A percentile compares a stretch with the other conserved stretches of the same genome.
These are phyloP conservation scores for Austroboletus olivaceoglutinosus DNA, from an alignment of 1,284 basidiomycete species.

Conservation along the genomic window DNA sequence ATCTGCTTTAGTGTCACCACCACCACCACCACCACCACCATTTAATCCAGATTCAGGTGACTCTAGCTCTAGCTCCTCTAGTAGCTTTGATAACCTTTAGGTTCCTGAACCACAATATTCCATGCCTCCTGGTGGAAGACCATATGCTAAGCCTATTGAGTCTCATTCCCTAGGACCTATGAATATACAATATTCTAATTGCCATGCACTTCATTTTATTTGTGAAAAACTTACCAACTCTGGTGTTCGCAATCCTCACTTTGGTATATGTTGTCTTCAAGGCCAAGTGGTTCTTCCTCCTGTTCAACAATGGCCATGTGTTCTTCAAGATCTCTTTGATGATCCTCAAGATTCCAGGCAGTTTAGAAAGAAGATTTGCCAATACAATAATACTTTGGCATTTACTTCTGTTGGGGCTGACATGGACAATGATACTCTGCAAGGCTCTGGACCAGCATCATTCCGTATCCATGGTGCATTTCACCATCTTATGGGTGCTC, in stretches of 20 bases:
- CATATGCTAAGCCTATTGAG: slow-evolving; percentile 3
- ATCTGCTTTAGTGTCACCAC: too few species aligned
- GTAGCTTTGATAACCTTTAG: too few species aligned
- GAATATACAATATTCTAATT: slow-evolving; percentile 21
- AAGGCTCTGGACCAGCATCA: slow-evolving; percentile 30
- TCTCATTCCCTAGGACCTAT: slow-evolving; percentile 15
- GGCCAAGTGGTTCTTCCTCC: slow-evolving; percentile 26
- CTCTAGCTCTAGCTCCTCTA: slow-evolving; percentile 4
- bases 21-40: too few species aligned
- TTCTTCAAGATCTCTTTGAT: slow-evolving; percentile 21
- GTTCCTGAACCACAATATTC: too few species aligned
- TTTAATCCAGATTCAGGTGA: too few species aligned
- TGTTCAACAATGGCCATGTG: slow-evolving; percentile 17
- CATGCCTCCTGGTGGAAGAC: slow-evolving; percentile 4
- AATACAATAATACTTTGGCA: slow-evolving; percentile 41
- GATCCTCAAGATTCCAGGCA: slow-evolving; percentile 7
- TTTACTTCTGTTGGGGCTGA: slow-evolving; percentile 41
- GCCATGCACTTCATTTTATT: slow-evolving; percentile 25
- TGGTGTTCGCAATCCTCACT: not conserved
- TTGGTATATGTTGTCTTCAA: slow-evolving; percentile 29
- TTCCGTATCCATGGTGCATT: slow-evolving; percentile 41
- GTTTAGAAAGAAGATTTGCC: slow-evolving; percentile 32
- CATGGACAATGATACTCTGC: slow-evolving; percentile 30
- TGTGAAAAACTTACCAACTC: slow-evolving; percentile 17
- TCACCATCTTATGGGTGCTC: slow-evolving; percentile 34